Evolutionary conservation across 2,329 filamentous ascomycete genomes (phyloP), one percentile per base, ranked within the genome.

Genomic region (Microdochium trichocladiopsis): DNA sequence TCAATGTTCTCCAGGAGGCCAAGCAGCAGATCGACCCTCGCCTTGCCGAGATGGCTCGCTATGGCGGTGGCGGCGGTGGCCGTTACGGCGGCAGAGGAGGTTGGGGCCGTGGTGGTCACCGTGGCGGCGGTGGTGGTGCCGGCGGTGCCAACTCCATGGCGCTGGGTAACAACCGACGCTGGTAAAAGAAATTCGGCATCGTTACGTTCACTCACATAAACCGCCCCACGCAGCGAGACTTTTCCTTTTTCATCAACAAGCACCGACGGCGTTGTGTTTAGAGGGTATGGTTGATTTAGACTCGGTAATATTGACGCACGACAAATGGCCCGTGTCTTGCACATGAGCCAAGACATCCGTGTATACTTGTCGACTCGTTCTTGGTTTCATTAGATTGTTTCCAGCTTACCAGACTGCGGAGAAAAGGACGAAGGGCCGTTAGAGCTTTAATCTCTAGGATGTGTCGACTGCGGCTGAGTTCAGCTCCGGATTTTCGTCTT

Each of bases 11-110:
- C 62, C 86, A 86, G 67, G 94, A 99, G 76, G 92, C 94, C 60
- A 97, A 97, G 79, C 94, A 99, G 78, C 87, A 95, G 74, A 92
- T 99, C 72, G 94, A 97, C 66, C 94, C 94, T 67, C 88, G 91
- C 71, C 87, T 99, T 58, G 84, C 86, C 58, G 94, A 99, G 79
- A 97, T 99, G 94, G 86, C 84, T 62, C 88, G 94, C 71, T 97
- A 92, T 69, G 84, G 90, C 60, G 90, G 91, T 57, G 90, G 90
- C 53, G 90, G 90, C 51, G 83, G 87, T 60, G 83, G 88, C 64
- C 80, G 87, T 58, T 86, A 82, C 64, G 83, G 87, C 64, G 84
- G 81, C 63, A 74, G 82, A 60, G 76, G 88, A 63, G 86, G 86
- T 68, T 80, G 83, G 61, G 78, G 84, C 60, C 70, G 80, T 59